Conservation (phyloP, 2,329 filamentous ascomycete genomes). For the Venturia nashicola region DNA sequence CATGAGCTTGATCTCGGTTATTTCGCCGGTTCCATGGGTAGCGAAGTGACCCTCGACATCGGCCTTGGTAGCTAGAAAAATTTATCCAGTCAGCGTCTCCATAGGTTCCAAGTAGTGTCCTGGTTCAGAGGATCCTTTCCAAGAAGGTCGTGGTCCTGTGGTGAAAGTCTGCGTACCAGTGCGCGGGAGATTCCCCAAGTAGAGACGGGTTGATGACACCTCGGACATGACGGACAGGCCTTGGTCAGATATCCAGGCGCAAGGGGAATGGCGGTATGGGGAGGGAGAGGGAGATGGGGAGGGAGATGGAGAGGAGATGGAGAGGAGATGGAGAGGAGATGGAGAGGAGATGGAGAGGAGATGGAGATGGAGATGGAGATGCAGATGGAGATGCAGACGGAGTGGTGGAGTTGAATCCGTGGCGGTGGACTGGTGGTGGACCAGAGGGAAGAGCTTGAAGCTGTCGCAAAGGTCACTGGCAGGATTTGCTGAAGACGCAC, state of each 20-base stretch:
- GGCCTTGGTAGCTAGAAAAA: conserved; percentile 76
- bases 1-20: conserved; percentile 99
- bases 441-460: too few relatives aligned
- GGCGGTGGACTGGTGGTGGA: background rate
- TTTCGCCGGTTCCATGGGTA: conserved; percentile 91
- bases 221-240: conserved; percentile 50
- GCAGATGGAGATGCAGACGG: too few relatives aligned
- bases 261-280: background rate
- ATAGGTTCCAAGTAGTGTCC: conserved; percentile 2
- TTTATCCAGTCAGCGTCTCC: conserved; percentile 9
- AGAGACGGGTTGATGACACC: conserved; percentile 89
- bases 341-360: too few relatives aligned
- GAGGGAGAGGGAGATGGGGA: too few relatives aligned
- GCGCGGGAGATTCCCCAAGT: conserved; percentile 93
- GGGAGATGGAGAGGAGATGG: too few relatives aligned
- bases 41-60: conserved; percentile 94
- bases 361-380: too few relatives aligned
- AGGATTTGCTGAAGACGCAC: too few relatives aligned
- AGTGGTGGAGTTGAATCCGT: background rate
- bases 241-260: background rate
- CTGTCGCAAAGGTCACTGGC: background rate
- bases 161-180: conserved; percentile 55
- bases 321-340: too few relatives aligned
- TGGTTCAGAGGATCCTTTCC: background rate
- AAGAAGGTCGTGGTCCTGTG: conserved; percentile 13